Percentiles rank a stretch among this genome's conserved stretches.
Evolutionary conservation across 148 eudicot species (phyloP).

Genomic region (Rhododendron ferrugineum): DNA sequence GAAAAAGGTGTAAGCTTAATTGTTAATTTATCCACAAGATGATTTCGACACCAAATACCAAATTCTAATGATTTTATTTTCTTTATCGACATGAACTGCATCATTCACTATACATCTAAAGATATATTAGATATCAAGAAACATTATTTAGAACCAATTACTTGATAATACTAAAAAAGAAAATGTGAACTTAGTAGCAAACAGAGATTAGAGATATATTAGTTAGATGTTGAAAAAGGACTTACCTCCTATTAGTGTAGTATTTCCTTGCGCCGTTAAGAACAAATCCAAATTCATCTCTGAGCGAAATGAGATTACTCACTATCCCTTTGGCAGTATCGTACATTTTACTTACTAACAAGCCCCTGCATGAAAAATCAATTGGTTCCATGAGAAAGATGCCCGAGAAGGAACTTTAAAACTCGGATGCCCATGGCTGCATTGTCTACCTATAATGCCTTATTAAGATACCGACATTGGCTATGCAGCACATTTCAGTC

Average conservation of each 20-base stretch:
- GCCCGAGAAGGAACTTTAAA: neutral
- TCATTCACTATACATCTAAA: neutral
- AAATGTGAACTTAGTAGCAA: neutral
- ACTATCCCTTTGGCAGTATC: slow-evolving; percentile 91
- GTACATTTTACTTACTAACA: slow-evolving; percentile 80
- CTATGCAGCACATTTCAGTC: neutral
- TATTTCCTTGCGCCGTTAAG: slow-evolving; percentile 93
- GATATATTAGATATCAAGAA: neutral
- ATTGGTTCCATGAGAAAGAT: neutral
- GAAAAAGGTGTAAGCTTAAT: neutral
- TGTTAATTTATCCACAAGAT: neutral
- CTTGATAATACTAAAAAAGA: neutral
- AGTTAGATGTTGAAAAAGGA: neutral
- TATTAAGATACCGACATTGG: neutral
- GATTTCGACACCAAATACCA: neutral
- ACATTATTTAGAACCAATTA: neutral
- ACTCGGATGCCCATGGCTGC: neutral
- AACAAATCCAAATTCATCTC: slow-evolving; percentile 69
- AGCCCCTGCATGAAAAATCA: slow-evolving; percentile 55
- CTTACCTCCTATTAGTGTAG: slow-evolving; percentile 84
- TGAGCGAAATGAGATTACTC: slow-evolving; percentile 65
- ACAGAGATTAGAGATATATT: neutral
- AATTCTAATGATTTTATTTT: no score
- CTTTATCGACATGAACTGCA: neutral
- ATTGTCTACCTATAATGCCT: neutral